These are phyloP conservation scores for Arctium minus DNA, from an alignment of 129 eudicot genomes.

Conservation along the genomic window DNA sequence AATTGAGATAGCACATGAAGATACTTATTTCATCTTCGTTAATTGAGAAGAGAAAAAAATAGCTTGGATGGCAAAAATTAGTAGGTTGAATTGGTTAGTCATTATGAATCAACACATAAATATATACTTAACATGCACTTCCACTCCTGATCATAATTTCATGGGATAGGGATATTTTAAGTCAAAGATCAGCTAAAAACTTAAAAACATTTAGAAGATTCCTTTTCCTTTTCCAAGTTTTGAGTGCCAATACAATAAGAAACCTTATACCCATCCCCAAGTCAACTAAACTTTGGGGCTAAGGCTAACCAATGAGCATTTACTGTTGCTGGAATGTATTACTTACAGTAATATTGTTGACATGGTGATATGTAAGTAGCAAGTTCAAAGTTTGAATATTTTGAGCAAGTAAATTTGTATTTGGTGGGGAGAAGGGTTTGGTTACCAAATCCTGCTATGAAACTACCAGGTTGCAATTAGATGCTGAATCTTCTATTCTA, in stretches of 20 bases:
- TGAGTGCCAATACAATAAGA: neutral
- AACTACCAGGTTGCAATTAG: constrained; percentile 1
- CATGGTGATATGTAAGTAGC: neutral
- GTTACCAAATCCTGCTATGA: neutral
- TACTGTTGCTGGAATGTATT: neutral
- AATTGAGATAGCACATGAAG: neutral
- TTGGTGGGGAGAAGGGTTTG: neutral
- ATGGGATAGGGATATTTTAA: neutral
- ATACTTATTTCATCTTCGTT: too few species aligned
- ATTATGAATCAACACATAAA: neutral
- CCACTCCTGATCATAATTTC: neutral
- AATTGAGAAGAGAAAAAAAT: too few species aligned
- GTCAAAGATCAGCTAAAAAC: neutral
- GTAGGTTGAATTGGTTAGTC: neutral
- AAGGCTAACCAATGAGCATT: neutral
- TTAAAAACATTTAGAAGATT: neutral
- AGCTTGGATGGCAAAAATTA: too few species aligned
- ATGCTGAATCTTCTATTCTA: neutral
- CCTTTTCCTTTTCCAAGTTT: neutral
- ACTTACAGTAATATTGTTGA: neutral
- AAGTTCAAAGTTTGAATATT: neutral
- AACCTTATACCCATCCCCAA: neutral
- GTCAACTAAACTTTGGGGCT: neutral
- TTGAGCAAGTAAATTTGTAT: neutral
- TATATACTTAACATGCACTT: neutral